phyloP scores from a whole-genome alignment of 441 rosid species.

The Omphalea diandra region DNA sequence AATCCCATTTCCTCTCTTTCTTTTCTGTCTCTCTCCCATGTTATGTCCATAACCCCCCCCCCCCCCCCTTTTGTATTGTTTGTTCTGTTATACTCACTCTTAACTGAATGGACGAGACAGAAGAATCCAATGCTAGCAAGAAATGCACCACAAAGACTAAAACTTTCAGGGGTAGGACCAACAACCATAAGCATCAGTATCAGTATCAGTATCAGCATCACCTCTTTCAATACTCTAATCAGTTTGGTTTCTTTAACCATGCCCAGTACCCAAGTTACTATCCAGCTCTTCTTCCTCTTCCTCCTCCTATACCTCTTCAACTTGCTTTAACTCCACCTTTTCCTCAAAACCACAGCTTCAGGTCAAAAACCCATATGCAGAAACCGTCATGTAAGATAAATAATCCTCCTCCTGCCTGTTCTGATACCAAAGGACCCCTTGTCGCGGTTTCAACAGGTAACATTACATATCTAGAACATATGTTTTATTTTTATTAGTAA shows the following conservation, averaged over 20 bases:
- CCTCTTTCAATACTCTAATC: slow-evolving; percentile 47
- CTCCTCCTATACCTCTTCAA: slow-evolving; percentile 56
- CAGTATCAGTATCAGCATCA: slow-evolving; percentile 39
- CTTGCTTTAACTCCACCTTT: slow-evolving; percentile 49
- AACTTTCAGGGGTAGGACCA: slow-evolving; percentile 40
- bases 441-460: slow-evolving; percentile 50
- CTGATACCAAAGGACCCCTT: slow-evolving; percentile 33
- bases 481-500: slow-evolving; percentile 5
- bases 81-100: too few relatives aligned
- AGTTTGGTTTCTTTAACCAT: slow-evolving; percentile 40
- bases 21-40: slow-evolving; percentile 13
- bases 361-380: slow-evolving; percentile 54
- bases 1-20: slow-evolving; percentile 18
- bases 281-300: slow-evolving; percentile 75
- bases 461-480: slow-evolving; percentile 3
- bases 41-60: slow-evolving; percentile 1
- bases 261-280: slow-evolving; percentile 43
- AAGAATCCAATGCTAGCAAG: slow-evolving; percentile 47
- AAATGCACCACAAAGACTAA: slow-evolving; percentile 48
- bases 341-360: slow-evolving; percentile 45
- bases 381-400: slow-evolving; percentile 44
- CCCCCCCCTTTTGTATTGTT: slow-evolving; percentile 7
- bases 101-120: slow-evolving; percentile 81
- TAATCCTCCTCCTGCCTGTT: slow-evolving; percentile 40
- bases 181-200: slow-evolving; percentile 38